phyloP scores from a whole-genome alignment of 2,329 filamentous ascomycete genomes.

The Pezicula radicicola region DNA sequence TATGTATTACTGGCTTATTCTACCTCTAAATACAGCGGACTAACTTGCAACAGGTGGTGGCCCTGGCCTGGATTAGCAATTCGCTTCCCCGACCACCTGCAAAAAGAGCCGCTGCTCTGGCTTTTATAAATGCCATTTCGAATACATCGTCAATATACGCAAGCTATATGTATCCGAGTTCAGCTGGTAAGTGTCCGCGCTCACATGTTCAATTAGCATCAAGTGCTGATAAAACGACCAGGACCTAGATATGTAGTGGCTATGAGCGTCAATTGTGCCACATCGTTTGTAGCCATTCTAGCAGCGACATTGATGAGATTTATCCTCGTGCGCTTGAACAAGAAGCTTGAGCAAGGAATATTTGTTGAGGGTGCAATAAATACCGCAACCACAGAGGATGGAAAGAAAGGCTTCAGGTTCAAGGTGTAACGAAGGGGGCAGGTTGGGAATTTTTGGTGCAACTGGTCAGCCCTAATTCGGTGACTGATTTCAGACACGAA shows the following conservation, averaged over 20 bases:
- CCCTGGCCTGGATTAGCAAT: conserved; percentile 72
- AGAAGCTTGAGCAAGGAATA: conserved; percentile 63
- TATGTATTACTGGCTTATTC: conserved; percentile 43
- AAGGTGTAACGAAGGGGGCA: conserved; percentile 41
- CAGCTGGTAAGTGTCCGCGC: conserved; percentile 16
- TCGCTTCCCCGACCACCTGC: conserved; percentile 72
- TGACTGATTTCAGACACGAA: no score
- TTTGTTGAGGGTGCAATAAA: conserved; percentile 49
- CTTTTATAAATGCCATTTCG: conserved; percentile 71
- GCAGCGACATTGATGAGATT: conserved; percentile 60
- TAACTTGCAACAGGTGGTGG: conserved; percentile 34
- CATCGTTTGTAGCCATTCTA: conserved; percentile 59
- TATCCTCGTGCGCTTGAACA: conserved; percentile 64
- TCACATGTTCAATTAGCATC: neutral
- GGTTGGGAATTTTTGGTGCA: neutral
- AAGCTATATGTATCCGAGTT: conserved; percentile 62
- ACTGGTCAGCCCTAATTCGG: no score
- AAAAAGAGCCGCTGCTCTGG: conserved; percentile 58
- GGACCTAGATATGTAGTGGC: conserved; percentile 48
- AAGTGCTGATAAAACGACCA: conserved; percentile 10
- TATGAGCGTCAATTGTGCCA: conserved; percentile 66
- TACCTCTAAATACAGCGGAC: no score
- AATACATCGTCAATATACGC: conserved; percentile 71
- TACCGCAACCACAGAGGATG: conserved; percentile 51
- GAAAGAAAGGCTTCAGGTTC: conserved; percentile 63